Percentiles rank a stretch among this genome's conserved stretches.
These are phyloP conservation scores for Rhododendron ovatum DNA, from an alignment of 148 eudicot species.

Conservation along the genomic window DNA sequence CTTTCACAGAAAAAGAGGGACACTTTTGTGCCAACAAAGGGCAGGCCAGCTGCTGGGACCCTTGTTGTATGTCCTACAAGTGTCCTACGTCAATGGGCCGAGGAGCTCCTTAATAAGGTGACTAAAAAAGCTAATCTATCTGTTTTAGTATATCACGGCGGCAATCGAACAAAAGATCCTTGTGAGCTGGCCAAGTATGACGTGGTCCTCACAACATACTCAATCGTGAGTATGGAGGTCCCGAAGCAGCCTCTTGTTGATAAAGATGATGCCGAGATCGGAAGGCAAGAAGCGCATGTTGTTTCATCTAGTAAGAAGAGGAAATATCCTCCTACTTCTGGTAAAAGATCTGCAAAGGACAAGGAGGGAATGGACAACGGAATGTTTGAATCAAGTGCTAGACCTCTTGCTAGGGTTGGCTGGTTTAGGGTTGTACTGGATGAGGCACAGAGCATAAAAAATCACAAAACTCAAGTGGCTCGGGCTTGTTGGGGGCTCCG, in stretches of 20 bases:
- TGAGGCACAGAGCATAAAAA: constrained; percentile 97
- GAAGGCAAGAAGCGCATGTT: constrained; percentile 20
- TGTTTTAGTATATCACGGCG: constrained; percentile 73
- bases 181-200: constrained; percentile 77
- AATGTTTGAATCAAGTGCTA: constrained; percentile 36
- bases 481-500: constrained; percentile 99
- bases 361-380: constrained; percentile 41
- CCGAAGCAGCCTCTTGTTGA: constrained; percentile 67
- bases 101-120: constrained; percentile 70
- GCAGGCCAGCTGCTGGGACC: constrained; percentile 88
- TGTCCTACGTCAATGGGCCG: constrained; percentile 95
- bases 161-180: constrained; percentile 88
- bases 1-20: constrained; percentile 2
- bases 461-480: constrained; percentile 81
- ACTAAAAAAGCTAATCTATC: constrained; percentile 59
- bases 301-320: constrained; percentile 50
- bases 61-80: constrained; percentile 98
- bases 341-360: constrained; percentile 32
- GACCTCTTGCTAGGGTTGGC: constrained; percentile 81
- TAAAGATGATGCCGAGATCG: constrained; percentile 43
- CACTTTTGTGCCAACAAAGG: constrained; percentile 31
- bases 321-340: constrained; percentile 46
- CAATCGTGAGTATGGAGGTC: constrained; percentile 98
- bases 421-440: constrained; percentile 98
- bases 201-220: constrained; percentile 91